A percentile compares a stretch with the other conserved stretches of the same genome.
These are phyloP conservation scores for Cucurbita maxima DNA, from an alignment of 306 rosid genomes.

Conservation along the genomic window DNA sequence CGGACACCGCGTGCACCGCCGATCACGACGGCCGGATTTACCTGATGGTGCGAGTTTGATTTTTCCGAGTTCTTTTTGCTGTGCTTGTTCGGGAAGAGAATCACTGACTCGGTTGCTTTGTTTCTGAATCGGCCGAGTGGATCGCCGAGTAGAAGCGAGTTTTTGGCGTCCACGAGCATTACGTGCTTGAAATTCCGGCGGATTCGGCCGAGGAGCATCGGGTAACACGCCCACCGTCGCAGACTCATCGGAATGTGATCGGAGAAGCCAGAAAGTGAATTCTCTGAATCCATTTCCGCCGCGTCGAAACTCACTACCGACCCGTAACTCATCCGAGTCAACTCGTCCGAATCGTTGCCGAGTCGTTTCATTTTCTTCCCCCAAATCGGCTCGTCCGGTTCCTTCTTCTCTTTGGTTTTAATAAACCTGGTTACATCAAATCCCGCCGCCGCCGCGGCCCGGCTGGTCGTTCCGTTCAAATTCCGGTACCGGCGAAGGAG, in stretches of 20 bases:
- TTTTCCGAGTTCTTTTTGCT: slow-evolving; percentile 23
- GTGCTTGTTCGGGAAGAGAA: slow-evolving; percentile 21
- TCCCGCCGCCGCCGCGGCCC: slow-evolving; percentile 6
- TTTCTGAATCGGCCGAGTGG: slow-evolving; percentile 39
- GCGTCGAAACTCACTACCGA: slow-evolving; percentile 70
- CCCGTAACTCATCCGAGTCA: slow-evolving; percentile 41
- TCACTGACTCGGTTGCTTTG: slow-evolving; percentile 45
- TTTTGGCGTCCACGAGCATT: slow-evolving; percentile 45
- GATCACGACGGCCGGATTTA: slow-evolving; percentile 32
- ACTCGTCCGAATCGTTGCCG: slow-evolving; percentile 4
- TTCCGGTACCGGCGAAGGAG: slow-evolving; percentile 19
- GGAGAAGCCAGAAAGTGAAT: slow-evolving; percentile 65
- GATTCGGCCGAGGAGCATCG: slow-evolving; percentile 77
- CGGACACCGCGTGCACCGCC: slow-evolving; percentile 85
- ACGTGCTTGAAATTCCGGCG: slow-evolving; percentile 52
- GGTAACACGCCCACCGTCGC: slow-evolving; percentile 82
- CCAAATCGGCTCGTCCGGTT: slow-evolving; percentile 44
- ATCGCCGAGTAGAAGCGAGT: slow-evolving; percentile 28
- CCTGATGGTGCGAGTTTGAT: slow-evolving; percentile 6
- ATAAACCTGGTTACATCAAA: slow-evolving; percentile 36
- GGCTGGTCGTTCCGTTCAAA: slow-evolving; percentile 12
- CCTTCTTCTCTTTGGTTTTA: slow-evolving; percentile 8
- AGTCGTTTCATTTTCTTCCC: slow-evolving; percentile 23
- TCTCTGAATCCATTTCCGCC: slow-evolving; percentile 76
- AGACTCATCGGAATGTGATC: slow-evolving; percentile 44